Evolutionary conservation across 768 basidiomycete genomes (phyloP).

Genomic region (Lepiota brunneoincarnata): DNA sequence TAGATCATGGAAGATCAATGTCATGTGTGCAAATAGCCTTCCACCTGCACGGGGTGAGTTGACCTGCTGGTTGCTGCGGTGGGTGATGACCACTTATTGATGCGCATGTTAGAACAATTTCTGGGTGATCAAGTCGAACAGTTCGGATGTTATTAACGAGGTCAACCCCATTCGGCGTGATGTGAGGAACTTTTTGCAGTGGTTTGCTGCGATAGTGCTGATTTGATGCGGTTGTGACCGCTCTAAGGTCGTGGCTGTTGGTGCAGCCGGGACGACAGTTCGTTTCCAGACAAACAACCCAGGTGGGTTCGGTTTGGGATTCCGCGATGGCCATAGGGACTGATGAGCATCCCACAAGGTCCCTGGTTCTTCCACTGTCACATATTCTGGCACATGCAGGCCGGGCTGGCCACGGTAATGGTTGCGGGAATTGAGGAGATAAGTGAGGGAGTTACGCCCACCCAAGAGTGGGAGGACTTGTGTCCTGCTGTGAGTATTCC

Average conservation of each 20-base stretch:
- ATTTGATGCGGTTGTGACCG: not conserved
- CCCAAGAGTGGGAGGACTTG: slow-evolving; percentile 20
- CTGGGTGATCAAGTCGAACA: slow-evolving; percentile 36
- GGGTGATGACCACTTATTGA: not conserved
- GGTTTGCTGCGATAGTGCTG: too few species aligned
- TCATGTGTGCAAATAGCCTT: slow-evolving; percentile 20
- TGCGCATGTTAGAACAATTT: slow-evolving; percentile 32
- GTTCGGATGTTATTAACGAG: slow-evolving; percentile 26
- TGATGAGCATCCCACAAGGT: slow-evolving; percentile 7
- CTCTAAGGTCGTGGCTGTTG: slow-evolving; percentile 18
- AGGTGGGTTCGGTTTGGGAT: slow-evolving; percentile 3
- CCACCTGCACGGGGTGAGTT: slow-evolving; percentile 29
- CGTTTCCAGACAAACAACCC: slow-evolving; percentile 25
- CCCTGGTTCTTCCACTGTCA: slow-evolving; percentile 27
- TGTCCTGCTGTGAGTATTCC: slow-evolving; percentile 23
- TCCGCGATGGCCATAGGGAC: not conserved
- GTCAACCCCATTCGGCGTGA: slow-evolving; percentile 44
- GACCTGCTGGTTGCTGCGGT: not conserved
- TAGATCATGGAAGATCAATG: not conserved
- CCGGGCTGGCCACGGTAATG: slow-evolving; percentile 41
- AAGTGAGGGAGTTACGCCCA: slow-evolving; percentile 15
- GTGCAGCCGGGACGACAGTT: slow-evolving; percentile 22
- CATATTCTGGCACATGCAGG: slow-evolving; percentile 38
- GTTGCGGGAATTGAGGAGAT: slow-evolving; percentile 25
- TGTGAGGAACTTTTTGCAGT: slow-evolving; percentile 11